A percentile compares a stretch with the other conserved stretches of the same genome.
Evolutionary conservation across 805 yeast species (phyloP).

Genomic region (Yamadazyma sp.): DNA sequence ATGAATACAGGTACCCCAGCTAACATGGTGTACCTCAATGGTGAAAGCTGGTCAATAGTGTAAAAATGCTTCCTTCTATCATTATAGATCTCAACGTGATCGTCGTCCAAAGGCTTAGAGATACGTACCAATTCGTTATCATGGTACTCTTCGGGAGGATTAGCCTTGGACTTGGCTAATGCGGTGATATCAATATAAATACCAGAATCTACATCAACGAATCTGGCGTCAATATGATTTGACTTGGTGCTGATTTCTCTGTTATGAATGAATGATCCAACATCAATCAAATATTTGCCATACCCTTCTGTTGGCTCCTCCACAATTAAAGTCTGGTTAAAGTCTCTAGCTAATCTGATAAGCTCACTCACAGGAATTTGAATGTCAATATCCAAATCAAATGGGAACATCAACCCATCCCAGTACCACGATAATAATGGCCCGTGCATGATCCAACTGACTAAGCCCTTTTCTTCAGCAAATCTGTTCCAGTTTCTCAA

Average conservation of each 20-base stretch:
- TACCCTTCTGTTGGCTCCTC: conserved; percentile 32
- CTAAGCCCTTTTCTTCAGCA: conserved; percentile 22
- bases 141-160: conserved; percentile 17
- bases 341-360: conserved; percentile 20
- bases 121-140: conserved; percentile 12
- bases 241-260: conserved; percentile 21
- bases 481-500: conserved; percentile 28
- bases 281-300: conserved; percentile 29
- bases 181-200: conserved; percentile 59
- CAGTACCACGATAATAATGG: conserved; percentile 31
- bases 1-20: conserved; percentile 45
- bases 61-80: conserved; percentile 64
- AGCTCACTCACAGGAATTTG: conserved; percentile 29
- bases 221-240: conserved; percentile 44
- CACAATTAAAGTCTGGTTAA: conserved; percentile 29
- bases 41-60: conserved; percentile 46
- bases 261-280: conserved; percentile 29
- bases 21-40: conserved; percentile 48
- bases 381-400: conserved; percentile 29
- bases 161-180: conserved; percentile 20
- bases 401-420: conserved; percentile 31
- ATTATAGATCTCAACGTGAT: conserved; percentile 23
- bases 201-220: conserved; percentile 60
- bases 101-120: conserved; percentile 10
- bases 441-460: conserved; percentile 31